Conservation (phyloP, 805 yeast genomes). For the Metschnikowia corniflorae region DNA sequence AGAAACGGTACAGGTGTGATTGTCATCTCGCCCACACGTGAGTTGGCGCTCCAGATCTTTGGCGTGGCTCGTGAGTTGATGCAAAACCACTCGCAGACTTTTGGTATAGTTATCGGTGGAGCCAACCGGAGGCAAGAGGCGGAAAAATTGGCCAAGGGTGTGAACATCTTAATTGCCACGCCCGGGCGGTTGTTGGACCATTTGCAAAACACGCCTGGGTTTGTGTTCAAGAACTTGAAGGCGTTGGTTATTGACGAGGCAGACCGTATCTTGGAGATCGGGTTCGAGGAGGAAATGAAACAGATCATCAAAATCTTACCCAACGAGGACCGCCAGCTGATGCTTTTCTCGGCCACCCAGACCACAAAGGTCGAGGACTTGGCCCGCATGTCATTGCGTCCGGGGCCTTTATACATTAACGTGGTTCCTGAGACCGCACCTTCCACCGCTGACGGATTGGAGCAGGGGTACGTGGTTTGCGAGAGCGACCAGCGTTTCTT, state of each 20-base stretch:
- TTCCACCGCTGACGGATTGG: constrained; percentile 94
- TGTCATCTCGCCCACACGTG: constrained; percentile 96
- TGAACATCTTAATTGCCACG: constrained; percentile 89
- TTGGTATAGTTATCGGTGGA: constrained; percentile 97
- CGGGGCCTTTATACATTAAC: constrained; percentile 91
- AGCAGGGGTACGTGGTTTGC: constrained; percentile 97
- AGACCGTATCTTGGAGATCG: constrained; percentile 94
- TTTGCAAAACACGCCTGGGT: constrained; percentile 91
- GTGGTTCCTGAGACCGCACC: constrained; percentile 80
- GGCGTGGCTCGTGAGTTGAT: constrained; percentile 95
- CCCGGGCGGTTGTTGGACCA: constrained; percentile 98
- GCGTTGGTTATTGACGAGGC: constrained; percentile 97
- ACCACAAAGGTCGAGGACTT: constrained; percentile 98
- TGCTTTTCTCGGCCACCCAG: constrained; percentile 99
- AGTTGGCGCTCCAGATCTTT: constrained; percentile 93
- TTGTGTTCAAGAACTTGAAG: constrained; percentile 89
- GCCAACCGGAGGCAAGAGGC: constrained; percentile 98
- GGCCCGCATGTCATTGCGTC: constrained; percentile 91
- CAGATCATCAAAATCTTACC: constrained; percentile 94
- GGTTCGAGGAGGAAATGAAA: constrained; percentile 98
- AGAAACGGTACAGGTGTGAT: constrained; percentile 98
- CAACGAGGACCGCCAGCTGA: constrained; percentile 87
- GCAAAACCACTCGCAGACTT: constrained; percentile 88
- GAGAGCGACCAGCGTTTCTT: constrained; percentile 93
- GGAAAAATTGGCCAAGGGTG: constrained; percentile 90